These are phyloP conservation scores for Linanthus parryae DNA, from an alignment of 148 eudicot genomes.

Conservation along the genomic window DNA sequence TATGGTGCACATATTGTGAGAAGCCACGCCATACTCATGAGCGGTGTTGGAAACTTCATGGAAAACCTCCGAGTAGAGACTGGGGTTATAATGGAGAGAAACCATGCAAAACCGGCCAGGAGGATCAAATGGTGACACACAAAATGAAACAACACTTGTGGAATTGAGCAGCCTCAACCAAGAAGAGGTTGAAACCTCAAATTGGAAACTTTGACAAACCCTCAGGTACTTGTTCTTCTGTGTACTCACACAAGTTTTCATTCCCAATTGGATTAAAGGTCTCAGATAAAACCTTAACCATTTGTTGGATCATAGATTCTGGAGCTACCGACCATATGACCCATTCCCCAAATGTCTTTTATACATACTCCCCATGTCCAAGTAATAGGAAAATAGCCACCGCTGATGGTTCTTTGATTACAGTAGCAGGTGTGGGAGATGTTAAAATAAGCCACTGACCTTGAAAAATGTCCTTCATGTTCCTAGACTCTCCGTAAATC, in stretches of 20 bases:
- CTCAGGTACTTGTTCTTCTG: constrained; percentile 1
- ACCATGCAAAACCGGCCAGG: too few species aligned
- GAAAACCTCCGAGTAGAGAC: too few species aligned
- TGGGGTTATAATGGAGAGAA: too few species aligned
- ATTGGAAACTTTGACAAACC: background rate
- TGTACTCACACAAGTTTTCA: background rate
- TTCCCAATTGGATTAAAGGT: background rate
- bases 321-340: constrained; percentile 1
- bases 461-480: constrained; percentile 3
- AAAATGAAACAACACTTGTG: too few species aligned
- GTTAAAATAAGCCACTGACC: background rate
- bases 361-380: background rate
- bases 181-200: background rate
- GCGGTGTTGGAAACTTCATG: too few species aligned
- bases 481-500: background rate
- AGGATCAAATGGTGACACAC: too few species aligned
- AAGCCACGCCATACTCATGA: too few species aligned
- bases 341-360: background rate
- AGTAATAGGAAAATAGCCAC: background rate
- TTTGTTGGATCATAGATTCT: background rate
- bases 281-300: background rate
- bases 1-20: too few species aligned
- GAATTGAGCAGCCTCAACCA: too few species aligned
- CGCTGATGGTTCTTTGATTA: background rate
- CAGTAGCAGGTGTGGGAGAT: constrained; percentile 1